Evolutionary conservation across 176 grass and related monocot species (phyloP), one percentile per base, ranked within the genome.

Genomic region (Otatea glauca): DNA sequence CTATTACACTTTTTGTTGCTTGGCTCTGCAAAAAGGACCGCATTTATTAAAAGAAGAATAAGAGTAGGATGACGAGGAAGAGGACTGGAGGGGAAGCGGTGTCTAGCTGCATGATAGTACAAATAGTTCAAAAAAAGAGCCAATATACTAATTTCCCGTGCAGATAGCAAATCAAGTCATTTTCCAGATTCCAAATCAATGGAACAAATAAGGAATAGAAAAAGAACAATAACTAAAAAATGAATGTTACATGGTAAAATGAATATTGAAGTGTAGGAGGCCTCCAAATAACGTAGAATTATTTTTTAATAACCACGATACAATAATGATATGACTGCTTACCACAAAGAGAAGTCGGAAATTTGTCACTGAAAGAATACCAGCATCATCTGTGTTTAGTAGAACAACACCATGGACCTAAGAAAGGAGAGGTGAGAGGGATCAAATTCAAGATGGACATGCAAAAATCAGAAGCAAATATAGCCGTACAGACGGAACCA

Each of bases 261-360:
- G 39, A 69, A 21, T 62, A 49, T 69, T 68, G 2, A 49, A 81
- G 62, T 51, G 6, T 29, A 72, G 24, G 45, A 53, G 4, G 49
- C 43, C 78, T 72, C 39, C 37, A 65, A 53, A 65, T 47, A 0
- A 58, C 7, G 61, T 56, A 53, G 35, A 43, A 32, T 48, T 47
- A 23, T 43, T 21, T 75, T 58, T 41, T 43, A 63, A 60, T 5
- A 7, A n/a, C 14, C 49, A 70, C 0, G 12, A 3, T 29, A 65
- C 35, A 77, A 72, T 34, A 64, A 75, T 75, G 70, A 44, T 62
- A 72, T 54, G 69, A 66, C 64, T 81, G 45, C 81, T 88, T 93
- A 97, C 94, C 87, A 97, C 87, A 86, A 97, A 97, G n/a, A 97
- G 78, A 86, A 97, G 94, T 17, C 89, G 86, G 37, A 93, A 93